phyloP scores from a whole-genome alignment of 176 grass and related monocot species.

The Zea mays region DNA sequence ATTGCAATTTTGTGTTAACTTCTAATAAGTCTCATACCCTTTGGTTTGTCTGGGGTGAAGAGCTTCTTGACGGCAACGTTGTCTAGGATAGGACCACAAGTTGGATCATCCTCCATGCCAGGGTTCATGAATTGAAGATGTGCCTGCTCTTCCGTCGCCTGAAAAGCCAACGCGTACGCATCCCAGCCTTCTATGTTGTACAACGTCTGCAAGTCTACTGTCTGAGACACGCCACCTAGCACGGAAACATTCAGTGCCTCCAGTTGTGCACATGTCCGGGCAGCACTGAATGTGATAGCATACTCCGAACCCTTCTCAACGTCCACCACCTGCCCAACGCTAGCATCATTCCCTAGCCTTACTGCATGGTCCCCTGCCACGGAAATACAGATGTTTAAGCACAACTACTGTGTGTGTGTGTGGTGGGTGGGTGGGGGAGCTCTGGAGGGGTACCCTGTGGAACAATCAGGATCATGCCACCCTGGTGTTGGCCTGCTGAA shows the following conservation, averaged over 20 bases:
- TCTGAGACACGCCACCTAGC: slow-evolving; percentile 52
- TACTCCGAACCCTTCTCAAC: slow-evolving; percentile 86
- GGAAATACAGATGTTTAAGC: slow-evolving; percentile 18
- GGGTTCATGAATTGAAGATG: slow-evolving; percentile 83
- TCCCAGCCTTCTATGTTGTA: slow-evolving; percentile 99
- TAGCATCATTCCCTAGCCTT: slow-evolving; percentile 90
- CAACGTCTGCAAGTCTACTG: slow-evolving; percentile 85
- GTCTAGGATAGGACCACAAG: slow-evolving; percentile 93
- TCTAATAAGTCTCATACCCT: slow-evolving; percentile 40
- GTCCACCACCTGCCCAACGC: slow-evolving; percentile 65
- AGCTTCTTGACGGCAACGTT: slow-evolving; percentile 90
- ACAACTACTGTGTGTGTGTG: no score
- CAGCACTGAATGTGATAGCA: slow-evolving; percentile 88
- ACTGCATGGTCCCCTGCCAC: slow-evolving; percentile 71
- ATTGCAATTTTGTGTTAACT: not conserved
- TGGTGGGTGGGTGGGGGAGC: not conserved
- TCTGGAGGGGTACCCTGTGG: slow-evolving; percentile 64
- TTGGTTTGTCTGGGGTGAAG: slow-evolving; percentile 72
- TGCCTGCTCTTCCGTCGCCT: slow-evolving; percentile 64
- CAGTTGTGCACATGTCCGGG: slow-evolving; percentile 89
- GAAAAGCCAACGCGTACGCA: slow-evolving; percentile 89
- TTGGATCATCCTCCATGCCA: slow-evolving; percentile 97
- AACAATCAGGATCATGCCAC: slow-evolving; percentile 98
- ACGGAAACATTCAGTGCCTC: slow-evolving; percentile 85
- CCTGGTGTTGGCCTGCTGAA: slow-evolving; percentile 83